A percentile compares a stretch with the other conserved stretches of the same genome.
phyloP scores from a whole-genome alignment of 352 stramenopile genomes.

The Achlya hypogyna region DNA sequence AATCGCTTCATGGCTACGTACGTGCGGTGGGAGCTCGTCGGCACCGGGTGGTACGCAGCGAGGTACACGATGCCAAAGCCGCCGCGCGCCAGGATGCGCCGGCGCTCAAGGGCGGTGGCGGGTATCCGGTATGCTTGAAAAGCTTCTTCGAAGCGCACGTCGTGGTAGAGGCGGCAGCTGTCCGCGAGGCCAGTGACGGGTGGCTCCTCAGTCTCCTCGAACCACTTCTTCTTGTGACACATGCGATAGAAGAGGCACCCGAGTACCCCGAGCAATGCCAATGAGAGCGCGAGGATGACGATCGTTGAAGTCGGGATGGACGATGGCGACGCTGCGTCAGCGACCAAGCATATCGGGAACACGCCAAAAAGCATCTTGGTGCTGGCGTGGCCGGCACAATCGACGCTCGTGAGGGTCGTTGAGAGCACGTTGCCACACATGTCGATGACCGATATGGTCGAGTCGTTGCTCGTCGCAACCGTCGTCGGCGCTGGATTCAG shows the following conservation, averaged over 20 bases:
- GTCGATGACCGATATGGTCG: background rate
- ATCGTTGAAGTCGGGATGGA: background rate
- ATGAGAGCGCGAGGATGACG: background rate
- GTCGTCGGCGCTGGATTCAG: background rate
- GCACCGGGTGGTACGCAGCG: background rate
- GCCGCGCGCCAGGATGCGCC: conserved; percentile 10
- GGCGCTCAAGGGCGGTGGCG: conserved; percentile 8
- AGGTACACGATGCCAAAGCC: conserved; percentile 21
- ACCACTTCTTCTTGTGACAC: background rate
- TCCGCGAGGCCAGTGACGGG: background rate
- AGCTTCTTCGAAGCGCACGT: conserved; percentile 17
- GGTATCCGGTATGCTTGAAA: conserved; percentile 18
- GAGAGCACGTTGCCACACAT: background rate
- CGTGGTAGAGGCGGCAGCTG: conserved; percentile 11
- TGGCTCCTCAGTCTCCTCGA: background rate
- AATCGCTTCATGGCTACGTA: conserved; percentile 18
- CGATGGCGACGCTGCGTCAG: background rate
- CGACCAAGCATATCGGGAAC: conserved; percentile 20
- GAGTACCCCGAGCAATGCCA: background rate
- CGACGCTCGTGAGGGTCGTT: background rate
- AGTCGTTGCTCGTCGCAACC: background rate
- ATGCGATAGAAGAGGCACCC: background rate
- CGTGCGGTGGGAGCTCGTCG: background rate
- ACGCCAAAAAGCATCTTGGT: conserved; percentile 14
- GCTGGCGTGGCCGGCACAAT: background rate